Conservation (phyloP, 768 basidiomycete species). For the Lactarius tabidus region DNA sequence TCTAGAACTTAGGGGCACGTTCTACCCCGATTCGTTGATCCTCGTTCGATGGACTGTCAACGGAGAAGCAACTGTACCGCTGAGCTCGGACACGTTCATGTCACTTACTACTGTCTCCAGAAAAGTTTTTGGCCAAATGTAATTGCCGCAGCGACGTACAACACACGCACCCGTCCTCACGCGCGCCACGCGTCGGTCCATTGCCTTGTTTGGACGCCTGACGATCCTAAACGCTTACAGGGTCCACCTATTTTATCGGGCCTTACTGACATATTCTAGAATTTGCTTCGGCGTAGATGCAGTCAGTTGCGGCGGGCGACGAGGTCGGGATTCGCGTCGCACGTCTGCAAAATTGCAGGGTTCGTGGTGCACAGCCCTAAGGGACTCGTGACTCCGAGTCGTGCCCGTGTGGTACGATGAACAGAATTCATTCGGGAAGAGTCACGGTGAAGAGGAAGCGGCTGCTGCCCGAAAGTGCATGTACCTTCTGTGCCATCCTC, state of each 20-base stretch:
- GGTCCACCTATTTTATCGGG: not conserved
- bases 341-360: not conserved
- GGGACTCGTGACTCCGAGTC: not conserved
- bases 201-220: slow-evolving; percentile 13
- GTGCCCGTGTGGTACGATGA: not conserved
- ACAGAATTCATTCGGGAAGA: not conserved
- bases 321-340: slow-evolving; percentile 6
- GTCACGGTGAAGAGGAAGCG: not conserved
- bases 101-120: slow-evolving; percentile 7
- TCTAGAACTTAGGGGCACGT: slow-evolving; percentile 12
- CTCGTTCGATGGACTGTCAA: slow-evolving; percentile 15
- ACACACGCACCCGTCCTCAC: slow-evolving; percentile 17
- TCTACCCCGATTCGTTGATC: slow-evolving; percentile 14
- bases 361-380: not conserved
- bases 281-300: not conserved
- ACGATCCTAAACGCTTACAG: slow-evolving; percentile 10
- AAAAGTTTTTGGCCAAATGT: slow-evolving; percentile 2
- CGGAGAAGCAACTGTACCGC: slow-evolving; percentile 16
- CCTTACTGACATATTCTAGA: not conserved
- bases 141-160: slow-evolving; percentile 16
- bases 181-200: slow-evolving; percentile 22
- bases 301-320: not conserved
- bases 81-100: slow-evolving; percentile 16
- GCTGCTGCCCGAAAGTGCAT: not conserved
- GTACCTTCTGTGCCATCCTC: not conserved